phyloP scores from a whole-genome alignment of 805 yeast genomes.

The Pichia exigua region DNA sequence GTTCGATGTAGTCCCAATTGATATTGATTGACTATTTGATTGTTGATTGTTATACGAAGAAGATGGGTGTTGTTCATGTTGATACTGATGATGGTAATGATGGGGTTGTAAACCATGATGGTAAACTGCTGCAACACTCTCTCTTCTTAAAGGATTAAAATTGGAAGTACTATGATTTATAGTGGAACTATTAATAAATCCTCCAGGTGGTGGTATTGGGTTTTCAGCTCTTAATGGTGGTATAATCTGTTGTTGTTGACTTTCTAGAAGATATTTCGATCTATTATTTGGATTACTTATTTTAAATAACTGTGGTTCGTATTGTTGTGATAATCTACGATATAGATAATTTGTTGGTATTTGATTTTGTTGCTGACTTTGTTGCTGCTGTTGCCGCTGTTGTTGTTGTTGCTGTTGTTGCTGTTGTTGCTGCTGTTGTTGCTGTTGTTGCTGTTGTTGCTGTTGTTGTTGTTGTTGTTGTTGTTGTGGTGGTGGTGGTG shows the following conservation, averaged over 20 bases:
- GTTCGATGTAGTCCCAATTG: not conserved
- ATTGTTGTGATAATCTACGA: constrained; percentile 1
- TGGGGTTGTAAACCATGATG: constrained; percentile 6
- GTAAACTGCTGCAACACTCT: constrained; percentile 25
- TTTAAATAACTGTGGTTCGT: not conserved
- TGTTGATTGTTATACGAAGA: not conserved
- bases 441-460: not conserved
- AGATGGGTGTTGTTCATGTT: not conserved
- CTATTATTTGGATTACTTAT: not conserved
- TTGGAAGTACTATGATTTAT: not conserved
- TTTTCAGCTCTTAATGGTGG: constrained; percentile 29
- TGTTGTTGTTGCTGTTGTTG: not conserved
- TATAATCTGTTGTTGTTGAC: constrained; percentile 18
- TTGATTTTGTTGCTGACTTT: not conserved
- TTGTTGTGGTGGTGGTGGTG: not conserved
- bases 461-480: not conserved
- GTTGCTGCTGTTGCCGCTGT: constrained; percentile 8
- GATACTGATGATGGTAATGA: not conserved
- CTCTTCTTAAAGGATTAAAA: constrained; percentile 19
- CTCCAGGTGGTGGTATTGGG: constrained; percentile 18
- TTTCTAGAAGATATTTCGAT: not conserved
- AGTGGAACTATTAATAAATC: not conserved
- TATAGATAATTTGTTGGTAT: not conserved
- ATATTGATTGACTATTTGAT: not conserved
- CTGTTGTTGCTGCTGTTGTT: not conserved